Evolutionary conservation across 345 rosid species (phyloP).

Genomic region (Moricandia moricandioides): DNA sequence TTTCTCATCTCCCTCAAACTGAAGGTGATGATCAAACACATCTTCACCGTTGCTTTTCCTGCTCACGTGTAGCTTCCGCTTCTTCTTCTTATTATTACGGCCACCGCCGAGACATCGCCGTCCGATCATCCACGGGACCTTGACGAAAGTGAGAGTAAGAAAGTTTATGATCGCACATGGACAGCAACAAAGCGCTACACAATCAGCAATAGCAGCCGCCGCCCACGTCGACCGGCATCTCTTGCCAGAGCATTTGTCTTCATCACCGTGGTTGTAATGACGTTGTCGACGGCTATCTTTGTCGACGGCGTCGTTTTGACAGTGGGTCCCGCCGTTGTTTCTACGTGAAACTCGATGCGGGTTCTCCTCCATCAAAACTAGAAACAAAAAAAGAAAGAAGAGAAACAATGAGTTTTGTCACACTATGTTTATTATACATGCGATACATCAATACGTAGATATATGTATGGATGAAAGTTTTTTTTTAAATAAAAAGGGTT

Average conservation of each 20-base stretch:
- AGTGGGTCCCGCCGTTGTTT: conserved; percentile 28
- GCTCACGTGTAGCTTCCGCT: neutral
- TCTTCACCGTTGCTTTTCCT: conserved; percentile 14
- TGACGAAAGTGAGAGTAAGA: conserved; percentile 63
- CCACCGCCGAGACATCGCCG: conserved; percentile 49
- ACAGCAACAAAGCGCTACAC: conserved; percentile 88
- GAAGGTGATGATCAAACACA: conserved; percentile 3
- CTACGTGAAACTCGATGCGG: conserved; percentile 47
- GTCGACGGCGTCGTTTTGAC: conserved; percentile 18
- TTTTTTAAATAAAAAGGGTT: conserved; percentile 12
- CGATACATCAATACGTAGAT: neutral
- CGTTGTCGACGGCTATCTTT: conserved; percentile 22
- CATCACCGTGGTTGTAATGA: conserved; percentile 36
- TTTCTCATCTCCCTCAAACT: conserved; percentile 21
- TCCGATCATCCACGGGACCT: conserved; percentile 67
- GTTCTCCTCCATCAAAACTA: conserved; percentile 44
- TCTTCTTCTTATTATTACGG: conserved; percentile 28
- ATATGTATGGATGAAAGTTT: conserved; percentile 24
- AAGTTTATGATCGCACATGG: conserved; percentile 74
- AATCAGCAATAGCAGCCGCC: conserved; percentile 67
- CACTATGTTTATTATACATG: neutral
- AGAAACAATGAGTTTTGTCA: neutral
- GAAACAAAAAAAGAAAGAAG: neutral
- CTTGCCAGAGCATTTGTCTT: conserved; percentile 57
- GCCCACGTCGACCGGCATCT: conserved; percentile 61